Percentiles rank a stretch among this genome's conserved stretches.
Evolutionary conservation across 495 filamentous ascomycete species (phyloP).

Genomic region (Hyaloscypha hepaticicola): DNA sequence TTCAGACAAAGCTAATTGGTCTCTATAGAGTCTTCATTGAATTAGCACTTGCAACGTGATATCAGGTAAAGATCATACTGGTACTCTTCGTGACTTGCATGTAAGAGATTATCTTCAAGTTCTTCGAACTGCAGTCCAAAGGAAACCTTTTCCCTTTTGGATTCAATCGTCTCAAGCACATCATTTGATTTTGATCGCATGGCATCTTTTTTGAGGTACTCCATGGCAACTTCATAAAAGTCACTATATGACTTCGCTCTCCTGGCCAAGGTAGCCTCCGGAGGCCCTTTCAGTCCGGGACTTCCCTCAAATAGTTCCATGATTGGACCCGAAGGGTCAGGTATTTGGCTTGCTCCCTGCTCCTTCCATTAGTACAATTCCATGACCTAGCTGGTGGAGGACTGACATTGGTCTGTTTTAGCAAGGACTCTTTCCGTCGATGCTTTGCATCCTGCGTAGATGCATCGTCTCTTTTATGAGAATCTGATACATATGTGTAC

Average conservation of each 20-base stretch:
- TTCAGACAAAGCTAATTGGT: conserved; percentile 76
- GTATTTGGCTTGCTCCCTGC: conserved; percentile 40
- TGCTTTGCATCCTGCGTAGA: conserved; percentile 45
- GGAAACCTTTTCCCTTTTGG: not conserved
- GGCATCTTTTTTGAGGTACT: conserved; percentile 50
- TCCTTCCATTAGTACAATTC: conserved; percentile 37
- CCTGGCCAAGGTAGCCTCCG: conserved; percentile 58
- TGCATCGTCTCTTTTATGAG: conserved; percentile 44
- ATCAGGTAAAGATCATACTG: conserved; percentile 52
- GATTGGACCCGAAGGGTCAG: conserved; percentile 40
- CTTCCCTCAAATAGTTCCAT: conserved; percentile 51
- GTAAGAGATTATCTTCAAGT: conserved; percentile 64
- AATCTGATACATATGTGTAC: conserved; percentile 63
- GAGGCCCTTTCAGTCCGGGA: conserved; percentile 51
- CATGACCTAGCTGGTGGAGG: conserved; percentile 27
- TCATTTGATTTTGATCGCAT: conserved; percentile 43
- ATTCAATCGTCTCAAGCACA: conserved; percentile 25
- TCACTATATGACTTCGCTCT: conserved; percentile 77
- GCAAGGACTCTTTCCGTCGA: conserved; percentile 59
- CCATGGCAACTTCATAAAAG: conserved; percentile 63
- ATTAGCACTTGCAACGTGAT: conserved; percentile 8
- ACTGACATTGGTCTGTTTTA: conserved; percentile 69
- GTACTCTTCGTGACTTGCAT: conserved; percentile 83
- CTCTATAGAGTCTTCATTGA: conserved; percentile 60
- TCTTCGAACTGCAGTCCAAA: conserved; percentile 45